Conservation (phyloP, 1,284 basidiomycete genomes). For the Hemileia vastatrix region DNA sequence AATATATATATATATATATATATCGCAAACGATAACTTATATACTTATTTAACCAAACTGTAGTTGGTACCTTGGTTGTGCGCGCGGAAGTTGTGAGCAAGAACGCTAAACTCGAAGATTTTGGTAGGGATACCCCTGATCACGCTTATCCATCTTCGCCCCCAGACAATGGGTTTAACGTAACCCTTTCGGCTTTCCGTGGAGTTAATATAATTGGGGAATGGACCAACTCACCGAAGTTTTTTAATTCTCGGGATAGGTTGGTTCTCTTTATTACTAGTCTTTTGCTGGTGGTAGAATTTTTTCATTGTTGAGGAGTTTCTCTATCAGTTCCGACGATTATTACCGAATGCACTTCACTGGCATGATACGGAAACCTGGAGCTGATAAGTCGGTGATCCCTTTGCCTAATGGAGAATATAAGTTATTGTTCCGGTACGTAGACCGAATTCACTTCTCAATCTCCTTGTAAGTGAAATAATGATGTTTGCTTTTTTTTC, state of each 20-base stretch:
- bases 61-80: conserved; percentile 12
- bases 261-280: background rate
- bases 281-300: background rate
- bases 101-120: conserved; percentile 1
- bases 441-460: too few relatives aligned
- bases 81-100: conserved; percentile 1
- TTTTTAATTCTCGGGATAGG: conserved; percentile 2
- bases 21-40: background rate
- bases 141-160: conserved; percentile 3
- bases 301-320: background rate
- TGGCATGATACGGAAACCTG: conserved; percentile 2
- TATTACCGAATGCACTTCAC: background rate
- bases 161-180: too few relatives aligned
- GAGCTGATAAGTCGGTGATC: background rate
- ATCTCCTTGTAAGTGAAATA: too few relatives aligned
- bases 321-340: background rate
- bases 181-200: conserved; percentile 4
- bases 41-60: background rate
- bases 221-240: conserved; percentile 17
- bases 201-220: conserved; percentile 3
- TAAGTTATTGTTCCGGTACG: conserved; percentile 20
- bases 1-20: background rate
- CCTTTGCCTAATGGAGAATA: conserved; percentile 3
- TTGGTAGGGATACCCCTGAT: background rate
- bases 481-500: too few relatives aligned